Percentiles rank a stretch among this genome's conserved stretches.
Conservation (phyloP, 306 rosid species). For the peach (Prunus persica) region Prunus_persica_NCBIv2 NC_034012.1:11227501-11228000, state of each 20-base stretch:
- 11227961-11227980: constrained; percentile 8
- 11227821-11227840: constrained; percentile 29
- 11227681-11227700: constrained; percentile 28
- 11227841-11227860: constrained; percentile 12
- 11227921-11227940: constrained; percentile 10
- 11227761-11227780: constrained; percentile 22
- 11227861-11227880: constrained; percentile 31
- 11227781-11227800: constrained; percentile 38
- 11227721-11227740: constrained; percentile 16
- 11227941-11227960: constrained; percentile 52
- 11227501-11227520: too few species aligned
- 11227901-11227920: constrained; percentile 30
- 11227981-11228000: constrained; percentile 38
- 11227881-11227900: constrained; percentile 37
- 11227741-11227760: constrained; percentile 29
- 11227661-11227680: too few species aligned
- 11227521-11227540: too few species aligned
- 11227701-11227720: constrained; percentile 43
- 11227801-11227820: constrained; percentile 38
- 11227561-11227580: too few species aligned
- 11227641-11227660: background rate
- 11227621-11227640: background rate
- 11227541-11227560: too few species aligned
- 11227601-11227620: background rate
- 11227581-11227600: too few species aligned